Base-by-base conservation (phyloP, 257 asterid species). In the Parsonsia alboflavescens region DNA sequence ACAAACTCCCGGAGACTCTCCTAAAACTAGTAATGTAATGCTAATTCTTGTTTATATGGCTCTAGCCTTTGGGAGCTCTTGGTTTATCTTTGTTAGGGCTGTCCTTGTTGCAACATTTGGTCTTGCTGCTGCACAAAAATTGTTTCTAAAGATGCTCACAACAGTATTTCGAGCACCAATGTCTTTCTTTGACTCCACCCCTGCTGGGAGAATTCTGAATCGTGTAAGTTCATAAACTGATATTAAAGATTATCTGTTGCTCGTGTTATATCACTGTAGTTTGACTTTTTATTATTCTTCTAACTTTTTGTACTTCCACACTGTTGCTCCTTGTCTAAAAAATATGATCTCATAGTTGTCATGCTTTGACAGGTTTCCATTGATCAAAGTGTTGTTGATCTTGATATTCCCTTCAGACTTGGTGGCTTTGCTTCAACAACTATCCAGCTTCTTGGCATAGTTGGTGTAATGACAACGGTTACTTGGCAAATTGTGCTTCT, bases 401-500 rank as follows among this genome's bases (percentile, higher is more conserved):
- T 95, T 75, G 99, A 95, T 81, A 95, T 95, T 84, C 99, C 99
- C 74, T 95, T 95, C 89, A 88, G 99, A 86, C 97, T 95, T 76
- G 98, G 99, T 24, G 97, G 99, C 75, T 95, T 95, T 84, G 99
- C 98, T 79, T 87, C 99, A 69, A 92, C 99, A n/a, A 95, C 99
- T 10, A 95, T 95, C 82, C 99, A 95, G 82, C 96, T 95, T 77
- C 76, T 95, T 76, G 99, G 99, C 72, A 95, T 95, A 70, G 96
- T 92, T 72, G 97, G 91, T 70, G 99, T 95, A 68, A 95, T 95
- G 99, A 92, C 97, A 30, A 88, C 82, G 79, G 98, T 95, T 66
- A 90, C 99, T 75, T 95, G 99, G 99, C 99, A 95, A 84, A 77
- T 95, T 80, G 84, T 92, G 91, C 96, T 95, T 65, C 98, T 95